Evolutionary conservation across 176 grass and related monocot species (phyloP), one percentile per base, ranked within the genome.

Genomic region (Miscanthus lutarioriparius): DNA sequence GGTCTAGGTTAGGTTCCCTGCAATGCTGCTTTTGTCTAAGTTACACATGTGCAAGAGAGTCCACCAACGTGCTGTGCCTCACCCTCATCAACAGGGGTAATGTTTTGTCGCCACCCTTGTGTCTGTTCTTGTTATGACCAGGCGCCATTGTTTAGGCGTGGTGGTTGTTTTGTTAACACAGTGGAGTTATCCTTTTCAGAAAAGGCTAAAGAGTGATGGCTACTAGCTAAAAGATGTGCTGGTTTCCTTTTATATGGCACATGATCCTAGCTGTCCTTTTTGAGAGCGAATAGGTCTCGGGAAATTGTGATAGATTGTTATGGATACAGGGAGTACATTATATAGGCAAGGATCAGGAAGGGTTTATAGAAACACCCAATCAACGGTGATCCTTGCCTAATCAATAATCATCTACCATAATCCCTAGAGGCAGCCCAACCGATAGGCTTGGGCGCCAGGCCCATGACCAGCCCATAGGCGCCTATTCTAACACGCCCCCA

Each of bases 251-350:
- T 80, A 59, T 61, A 72, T 30, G 77, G 84, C 67, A 83, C 79
- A 86, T 86, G 88, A 82, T 67, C 91, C 48, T 53, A 81, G 63
- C 54, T 66, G 76, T 58, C 76, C 71, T 47, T 76, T n/a, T n/a
- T n/a, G n/a, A n/a, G n/a, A n/a, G n/a, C n/a, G n/a, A n/a, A n/a
- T n/a, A n/a, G n/a, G n/a, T n/a, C n/a, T n/a, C n/a, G n/a, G n/a
- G n/a, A n/a, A n/a, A n/a, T n/a, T n/a, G n/a, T n/a, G n/a, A n/a
- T n/a, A n/a, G n/a, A n/a, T n/a, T n/a, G n/a, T n/a, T n/a, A n/a
- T n/a, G n/a, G n/a, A n/a, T n/a, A n/a, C n/a, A n/a, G n/a, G n/a
- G n/a, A n/a, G n/a, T n/a, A n/a, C n/a, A n/a, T n/a, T n/a, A n/a
- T n/a, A n/a, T n/a, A n/a, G n/a, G n/a, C n/a, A n/a, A n/a, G n/a